phyloP scores from a whole-genome alignment of 2,329 filamentous ascomycete genomes.

The Nemania sp. region DNA sequence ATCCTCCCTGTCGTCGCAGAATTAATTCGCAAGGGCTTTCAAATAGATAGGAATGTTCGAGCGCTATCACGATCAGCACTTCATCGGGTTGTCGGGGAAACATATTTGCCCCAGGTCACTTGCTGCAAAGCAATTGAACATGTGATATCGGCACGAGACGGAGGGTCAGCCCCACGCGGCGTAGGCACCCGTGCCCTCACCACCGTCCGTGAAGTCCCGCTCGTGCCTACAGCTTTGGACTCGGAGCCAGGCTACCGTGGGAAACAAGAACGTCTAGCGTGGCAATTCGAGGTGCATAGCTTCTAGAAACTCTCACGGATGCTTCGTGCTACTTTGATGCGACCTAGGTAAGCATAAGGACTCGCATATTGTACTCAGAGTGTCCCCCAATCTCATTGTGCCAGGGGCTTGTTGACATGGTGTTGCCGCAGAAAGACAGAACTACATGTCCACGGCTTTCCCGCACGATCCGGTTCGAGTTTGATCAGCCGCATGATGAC shows the following conservation, averaged over 20 bases:
- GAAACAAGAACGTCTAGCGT: background rate
- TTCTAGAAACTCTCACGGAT: background rate
- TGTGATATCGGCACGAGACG: background rate
- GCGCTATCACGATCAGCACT: background rate
- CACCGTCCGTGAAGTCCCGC: background rate
- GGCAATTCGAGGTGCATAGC: background rate
- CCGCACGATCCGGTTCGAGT: constrained; percentile 13
- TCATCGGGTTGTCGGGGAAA: background rate
- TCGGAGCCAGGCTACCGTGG: background rate
- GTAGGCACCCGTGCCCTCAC: background rate
- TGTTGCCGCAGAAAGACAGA: background rate
- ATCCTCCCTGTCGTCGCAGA: too few relatives aligned
- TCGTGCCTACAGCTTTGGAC: background rate
- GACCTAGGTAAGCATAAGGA: constrained; percentile 3
- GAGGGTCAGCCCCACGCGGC: background rate
- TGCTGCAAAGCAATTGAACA: background rate
- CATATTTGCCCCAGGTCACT: constrained; percentile 8
- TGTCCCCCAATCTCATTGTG: background rate
- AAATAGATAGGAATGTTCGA: background rate
- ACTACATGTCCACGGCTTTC: background rate
- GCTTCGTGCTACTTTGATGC: background rate
- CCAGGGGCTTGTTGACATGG: background rate
- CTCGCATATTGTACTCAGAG: background rate
- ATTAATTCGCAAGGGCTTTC: too few relatives aligned
- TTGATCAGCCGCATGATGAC: background rate